These are phyloP conservation scores for Globisporangium spinosum DNA, from an alignment of 352 stramenopile species.

Conservation along the genomic window DNA sequence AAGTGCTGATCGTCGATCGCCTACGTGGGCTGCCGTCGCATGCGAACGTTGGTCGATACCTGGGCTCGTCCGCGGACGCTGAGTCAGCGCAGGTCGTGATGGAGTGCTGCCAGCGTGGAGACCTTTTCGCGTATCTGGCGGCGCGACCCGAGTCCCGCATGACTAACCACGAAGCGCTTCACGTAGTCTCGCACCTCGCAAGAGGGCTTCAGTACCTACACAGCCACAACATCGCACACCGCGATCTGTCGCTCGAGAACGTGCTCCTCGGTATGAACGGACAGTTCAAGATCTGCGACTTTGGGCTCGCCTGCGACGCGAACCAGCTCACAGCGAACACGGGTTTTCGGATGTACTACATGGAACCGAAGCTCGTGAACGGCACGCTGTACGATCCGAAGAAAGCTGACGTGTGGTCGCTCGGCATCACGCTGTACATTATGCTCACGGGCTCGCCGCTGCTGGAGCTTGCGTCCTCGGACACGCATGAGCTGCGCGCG, in stretches of 20 bases:
- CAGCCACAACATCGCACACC: slow-evolving; percentile 30
- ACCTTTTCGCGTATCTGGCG: too few species aligned
- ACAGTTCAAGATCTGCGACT: slow-evolving; percentile 47
- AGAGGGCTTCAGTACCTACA: slow-evolving; percentile 5
- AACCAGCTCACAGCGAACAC: neutral
- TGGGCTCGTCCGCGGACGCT: too few species aligned
- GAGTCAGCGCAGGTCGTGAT: too few species aligned
- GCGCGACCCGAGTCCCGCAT: too few species aligned
- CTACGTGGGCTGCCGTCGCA: too few species aligned
- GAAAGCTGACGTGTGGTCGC: slow-evolving; percentile 56
- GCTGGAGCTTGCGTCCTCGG: slow-evolving; percentile 9
- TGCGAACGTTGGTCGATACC: too few species aligned
- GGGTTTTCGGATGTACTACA: slow-evolving; percentile 12
- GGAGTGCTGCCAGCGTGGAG: too few species aligned
- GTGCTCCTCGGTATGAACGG: slow-evolving; percentile 35
- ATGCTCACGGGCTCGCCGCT: slow-evolving; percentile 61
- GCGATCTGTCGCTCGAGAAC: slow-evolving; percentile 58
- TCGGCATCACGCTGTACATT: slow-evolving; percentile 64
- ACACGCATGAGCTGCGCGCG: slow-evolving; percentile 26
- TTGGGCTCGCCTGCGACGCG: slow-evolving; percentile 34
- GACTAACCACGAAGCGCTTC: too few species aligned
- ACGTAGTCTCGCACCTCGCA: slow-evolving; percentile 3
- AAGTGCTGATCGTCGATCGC: too few species aligned
- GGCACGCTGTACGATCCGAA: slow-evolving; percentile 32
- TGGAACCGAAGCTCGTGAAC: neutral